These are phyloP conservation scores for Neophaeococcomyces mojaviensis DNA, from an alignment of 2,329 filamentous ascomycete genomes.

Conservation along the genomic window DNA sequence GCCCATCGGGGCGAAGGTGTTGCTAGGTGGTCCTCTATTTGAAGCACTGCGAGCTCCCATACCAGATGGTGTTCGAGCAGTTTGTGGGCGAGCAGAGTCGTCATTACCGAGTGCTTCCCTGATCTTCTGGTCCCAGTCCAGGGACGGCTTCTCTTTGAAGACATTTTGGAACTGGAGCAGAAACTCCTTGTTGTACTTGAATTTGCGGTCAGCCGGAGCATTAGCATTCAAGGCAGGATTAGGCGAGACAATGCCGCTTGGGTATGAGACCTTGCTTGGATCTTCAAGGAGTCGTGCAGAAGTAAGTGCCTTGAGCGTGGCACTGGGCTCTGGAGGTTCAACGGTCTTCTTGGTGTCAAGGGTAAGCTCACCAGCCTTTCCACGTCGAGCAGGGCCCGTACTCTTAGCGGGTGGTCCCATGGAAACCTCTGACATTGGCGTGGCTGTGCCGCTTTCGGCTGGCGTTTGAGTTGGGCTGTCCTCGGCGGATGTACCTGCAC, in stretches of 20 bases:
- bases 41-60: slow-evolving; percentile 45
- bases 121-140: slow-evolving; percentile 87
- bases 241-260: slow-evolving; percentile 73
- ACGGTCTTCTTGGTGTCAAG: slow-evolving; percentile 78
- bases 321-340: slow-evolving; percentile 86
- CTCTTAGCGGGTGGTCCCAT: slow-evolving; percentile 48
- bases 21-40: slow-evolving; percentile 44
- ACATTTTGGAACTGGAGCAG: slow-evolving; percentile 92
- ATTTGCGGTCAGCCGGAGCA: slow-evolving; percentile 68
- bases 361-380: slow-evolving; percentile 83
- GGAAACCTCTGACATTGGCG: slow-evolving; percentile 37
- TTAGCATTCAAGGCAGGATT: slow-evolving; percentile 79
- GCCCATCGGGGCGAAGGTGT: slow-evolving; percentile 58
- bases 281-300: slow-evolving; percentile 81
- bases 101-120: slow-evolving; percentile 75
- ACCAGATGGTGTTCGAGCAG: slow-evolving; percentile 41
- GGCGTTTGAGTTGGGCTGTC: slow-evolving; percentile 26
- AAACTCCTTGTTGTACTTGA: slow-evolving; percentile 94
- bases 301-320: slow-evolving; percentile 86
- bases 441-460: slow-evolving; percentile 38
- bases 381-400: slow-evolving; percentile 53
- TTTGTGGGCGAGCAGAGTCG: slow-evolving; percentile 58
- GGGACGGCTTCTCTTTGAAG: slow-evolving; percentile 91
- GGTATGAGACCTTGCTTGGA: slow-evolving; percentile 72
- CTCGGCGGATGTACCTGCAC: slow-evolving; percentile 27